These are phyloP conservation scores for Cladosporium phlei DNA, from an alignment of 2,329 filamentous ascomycete species.

Conservation along the genomic window DNA sequence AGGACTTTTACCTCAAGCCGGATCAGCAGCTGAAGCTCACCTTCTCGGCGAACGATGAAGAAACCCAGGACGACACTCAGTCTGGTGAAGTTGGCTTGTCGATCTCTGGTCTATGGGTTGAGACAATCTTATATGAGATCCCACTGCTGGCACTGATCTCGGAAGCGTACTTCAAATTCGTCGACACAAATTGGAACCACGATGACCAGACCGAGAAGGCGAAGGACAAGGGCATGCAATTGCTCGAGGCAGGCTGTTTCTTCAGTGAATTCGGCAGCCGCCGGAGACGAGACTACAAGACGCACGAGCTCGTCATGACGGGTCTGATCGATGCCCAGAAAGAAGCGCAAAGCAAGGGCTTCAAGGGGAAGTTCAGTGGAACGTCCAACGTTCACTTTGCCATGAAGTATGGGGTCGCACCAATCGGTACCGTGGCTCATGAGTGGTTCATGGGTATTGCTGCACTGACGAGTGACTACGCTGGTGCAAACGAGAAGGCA, in stretches of 20 bases:
- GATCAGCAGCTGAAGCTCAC: constrained; percentile 70
- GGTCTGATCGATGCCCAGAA: constrained; percentile 76
- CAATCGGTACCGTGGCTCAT: constrained; percentile 87
- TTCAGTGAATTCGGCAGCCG: constrained; percentile 94
- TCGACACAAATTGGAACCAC: constrained; percentile 88
- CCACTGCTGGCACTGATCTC: constrained; percentile 86
- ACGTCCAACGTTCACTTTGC: constrained; percentile 97
- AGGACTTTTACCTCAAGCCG: constrained; percentile 74
- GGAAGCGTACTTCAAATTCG: constrained; percentile 96
- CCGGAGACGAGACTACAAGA: constrained; percentile 86
- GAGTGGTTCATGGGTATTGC: constrained; percentile 99
- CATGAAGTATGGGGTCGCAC: constrained; percentile 80
- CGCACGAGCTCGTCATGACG: constrained; percentile 84
- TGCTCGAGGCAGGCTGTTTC: constrained; percentile 77
- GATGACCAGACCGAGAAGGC: constrained; percentile 81
- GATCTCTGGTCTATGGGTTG: constrained; percentile 80
- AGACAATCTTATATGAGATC: constrained; percentile 97
- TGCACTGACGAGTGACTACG: constrained; percentile 82
- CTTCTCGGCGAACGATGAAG: constrained; percentile 56
- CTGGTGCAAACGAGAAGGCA: constrained; percentile 75
- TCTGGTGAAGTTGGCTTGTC: constrained; percentile 71
- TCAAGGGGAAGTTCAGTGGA: constrained; percentile 70
- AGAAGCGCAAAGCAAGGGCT: constrained; percentile 58
- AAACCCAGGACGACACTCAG: constrained; percentile 44
- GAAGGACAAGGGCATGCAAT: constrained; percentile 68